Conservation (phyloP, 805 yeast species). For the Huiozyma sinensis region DNA sequence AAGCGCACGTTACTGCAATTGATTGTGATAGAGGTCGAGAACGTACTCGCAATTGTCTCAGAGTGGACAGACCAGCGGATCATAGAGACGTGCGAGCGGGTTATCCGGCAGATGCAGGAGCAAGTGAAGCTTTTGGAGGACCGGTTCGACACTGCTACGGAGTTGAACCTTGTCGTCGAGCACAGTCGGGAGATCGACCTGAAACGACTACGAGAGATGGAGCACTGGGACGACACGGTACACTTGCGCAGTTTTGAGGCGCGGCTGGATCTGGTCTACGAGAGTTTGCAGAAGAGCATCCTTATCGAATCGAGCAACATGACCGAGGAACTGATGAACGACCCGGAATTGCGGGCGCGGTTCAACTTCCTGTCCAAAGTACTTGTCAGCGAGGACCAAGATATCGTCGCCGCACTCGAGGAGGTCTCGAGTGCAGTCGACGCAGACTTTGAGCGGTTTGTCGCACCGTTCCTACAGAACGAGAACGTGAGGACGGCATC, state of each 20-base stretch:
- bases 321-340: slow-evolving; percentile 37
- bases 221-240: slow-evolving; percentile 39
- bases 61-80: slow-evolving; percentile 13
- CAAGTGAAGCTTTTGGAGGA: slow-evolving; percentile 45
- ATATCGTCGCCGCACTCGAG: slow-evolving; percentile 15
- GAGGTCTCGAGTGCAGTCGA: slow-evolving; percentile 25
- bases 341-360: slow-evolving; percentile 16
- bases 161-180: slow-evolving; percentile 36
- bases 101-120: slow-evolving; percentile 24
- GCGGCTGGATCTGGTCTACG: slow-evolving; percentile 34
- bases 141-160: slow-evolving; percentile 42
- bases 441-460: slow-evolving; percentile 29
- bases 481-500: neutral
- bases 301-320: slow-evolving; percentile 45
- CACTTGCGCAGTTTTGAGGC: slow-evolving; percentile 35
- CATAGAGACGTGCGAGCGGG: slow-evolving; percentile 18
- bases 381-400: slow-evolving; percentile 12
- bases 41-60: slow-evolving; percentile 13
- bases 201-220: slow-evolving; percentile 40
- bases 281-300: slow-evolving; percentile 42
- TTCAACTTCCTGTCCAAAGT: slow-evolving; percentile 19
- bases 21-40: slow-evolving; percentile 33
- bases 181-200: slow-evolving; percentile 36
- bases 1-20: slow-evolving; percentile 33
- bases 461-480: slow-evolving; percentile 7